Percentiles rank a stretch among this genome's conserved stretches.
phyloP scores from a whole-genome alignment of 2,329 filamentous ascomycete genomes.

The Fusarium guadeloupense region DNA sequence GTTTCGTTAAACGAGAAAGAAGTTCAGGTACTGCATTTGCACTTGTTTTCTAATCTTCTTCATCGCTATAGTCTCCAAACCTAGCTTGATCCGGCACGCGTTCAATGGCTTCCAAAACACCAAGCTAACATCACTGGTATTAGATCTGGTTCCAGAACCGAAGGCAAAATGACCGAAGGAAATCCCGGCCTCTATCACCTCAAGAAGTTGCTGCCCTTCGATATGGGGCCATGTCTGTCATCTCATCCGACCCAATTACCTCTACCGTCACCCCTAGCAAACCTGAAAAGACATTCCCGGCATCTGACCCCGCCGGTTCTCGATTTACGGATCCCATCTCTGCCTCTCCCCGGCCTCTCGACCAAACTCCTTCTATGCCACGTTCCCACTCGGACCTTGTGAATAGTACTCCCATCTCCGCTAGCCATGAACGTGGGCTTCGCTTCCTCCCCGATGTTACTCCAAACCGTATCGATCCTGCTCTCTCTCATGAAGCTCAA shows the following conservation, averaged over 20 bases:
- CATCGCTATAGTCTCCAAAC: background rate
- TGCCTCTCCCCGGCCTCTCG: constrained; percentile 37
- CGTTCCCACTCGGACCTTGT: constrained; percentile 40
- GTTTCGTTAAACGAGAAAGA: constrained; percentile 94
- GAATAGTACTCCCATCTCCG: constrained; percentile 40
- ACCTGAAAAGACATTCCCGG: constrained; percentile 41
- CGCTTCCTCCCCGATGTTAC: constrained; percentile 36
- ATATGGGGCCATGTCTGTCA: constrained; percentile 62
- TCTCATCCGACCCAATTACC: constrained; percentile 57
- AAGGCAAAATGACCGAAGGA: constrained; percentile 89
- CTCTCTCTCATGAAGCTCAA: constrained; percentile 44
- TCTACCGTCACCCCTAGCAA: constrained; percentile 40
- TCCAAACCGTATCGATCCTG: constrained; percentile 40
- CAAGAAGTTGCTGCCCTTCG: constrained; percentile 75
- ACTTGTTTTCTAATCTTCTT: background rate
- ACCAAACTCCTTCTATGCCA: constrained; percentile 42
- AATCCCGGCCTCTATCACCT: constrained; percentile 82
- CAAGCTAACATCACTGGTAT: constrained; percentile 25
- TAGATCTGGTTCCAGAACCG: constrained; percentile 99
- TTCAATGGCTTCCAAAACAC: constrained; percentile 10
- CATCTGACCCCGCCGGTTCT: constrained; percentile 43
- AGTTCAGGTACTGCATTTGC: constrained; percentile 77
- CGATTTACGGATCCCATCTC: constrained; percentile 38
- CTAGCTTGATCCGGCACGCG: constrained; percentile 18
- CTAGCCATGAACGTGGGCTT: constrained; percentile 27